Evolutionary conservation across 331 rosid species (phyloP).

Genomic region (Ulmus americana): DNA sequence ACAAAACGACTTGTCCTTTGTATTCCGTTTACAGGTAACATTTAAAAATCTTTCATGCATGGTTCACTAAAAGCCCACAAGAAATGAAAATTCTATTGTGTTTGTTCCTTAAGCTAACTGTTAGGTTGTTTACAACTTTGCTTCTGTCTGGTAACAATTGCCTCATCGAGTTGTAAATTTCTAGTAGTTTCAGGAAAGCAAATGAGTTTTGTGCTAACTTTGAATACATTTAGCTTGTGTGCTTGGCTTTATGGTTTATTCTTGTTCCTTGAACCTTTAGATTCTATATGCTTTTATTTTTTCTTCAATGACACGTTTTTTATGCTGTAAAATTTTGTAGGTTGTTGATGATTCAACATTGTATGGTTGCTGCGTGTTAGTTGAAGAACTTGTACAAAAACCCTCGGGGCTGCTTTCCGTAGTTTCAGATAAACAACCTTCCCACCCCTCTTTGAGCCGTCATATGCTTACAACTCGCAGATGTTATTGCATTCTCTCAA

Average conservation of each 20-base stretch:
- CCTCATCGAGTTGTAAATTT: not conserved
- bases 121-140: slow-evolving; percentile 6
- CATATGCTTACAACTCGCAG: slow-evolving; percentile 71
- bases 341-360: slow-evolving; percentile 89
- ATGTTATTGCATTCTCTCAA: slow-evolving; percentile 91
- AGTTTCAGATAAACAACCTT: slow-evolving; percentile 53
- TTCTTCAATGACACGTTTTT: slow-evolving; percentile 7
- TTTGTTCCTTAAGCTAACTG: not conserved
- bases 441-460: slow-evolving; percentile 61
- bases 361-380: slow-evolving; percentile 92
- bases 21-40: slow-evolving; percentile 88
- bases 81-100: not conserved
- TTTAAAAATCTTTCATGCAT: not conserved
- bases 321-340: slow-evolving; percentile 32
- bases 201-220: not conserved
- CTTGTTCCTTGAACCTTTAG: not conserved
- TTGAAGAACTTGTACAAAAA: slow-evolving; percentile 86
- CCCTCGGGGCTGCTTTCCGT: slow-evolving; percentile 83
- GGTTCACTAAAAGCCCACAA: too few relatives aligned
- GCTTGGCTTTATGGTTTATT: not conserved
- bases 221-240: not conserved
- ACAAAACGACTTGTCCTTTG: slow-evolving; percentile 82
- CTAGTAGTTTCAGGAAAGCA: not conserved
- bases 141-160: not conserved
- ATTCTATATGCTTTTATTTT: not conserved